A percentile compares a stretch with the other conserved stretches of the same genome.
Evolutionary conservation across 2,329 filamentous ascomycete species (phyloP).

Genomic region (Eutypella sp.): DNA sequence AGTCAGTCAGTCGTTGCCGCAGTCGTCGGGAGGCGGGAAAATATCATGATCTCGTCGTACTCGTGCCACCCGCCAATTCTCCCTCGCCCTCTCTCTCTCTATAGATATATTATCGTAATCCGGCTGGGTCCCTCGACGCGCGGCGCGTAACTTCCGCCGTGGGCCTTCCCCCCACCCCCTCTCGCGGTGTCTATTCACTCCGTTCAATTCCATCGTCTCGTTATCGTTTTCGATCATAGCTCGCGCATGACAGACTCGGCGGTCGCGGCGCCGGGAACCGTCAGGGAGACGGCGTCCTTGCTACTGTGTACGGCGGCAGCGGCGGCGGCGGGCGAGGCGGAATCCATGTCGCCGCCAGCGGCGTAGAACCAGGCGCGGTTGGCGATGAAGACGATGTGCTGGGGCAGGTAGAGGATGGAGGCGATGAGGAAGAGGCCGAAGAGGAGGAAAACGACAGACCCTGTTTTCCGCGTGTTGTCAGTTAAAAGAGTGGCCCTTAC

Average conservation of each 20-base stretch:
- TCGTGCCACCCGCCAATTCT: too few species aligned
- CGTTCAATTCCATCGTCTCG: constrained; percentile 2
- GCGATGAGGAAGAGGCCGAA: constrained; percentile 82
- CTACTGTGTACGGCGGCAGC: constrained; percentile 36
- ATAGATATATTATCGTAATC: too few species aligned
- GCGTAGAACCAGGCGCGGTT: constrained; percentile 93
- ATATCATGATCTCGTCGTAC: too few species aligned
- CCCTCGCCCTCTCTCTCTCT: too few species aligned
- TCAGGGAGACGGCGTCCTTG: constrained; percentile 37
- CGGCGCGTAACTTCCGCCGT: too few species aligned
- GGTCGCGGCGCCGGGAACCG: constrained; percentile 26
- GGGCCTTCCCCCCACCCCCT: constrained; percentile 9
- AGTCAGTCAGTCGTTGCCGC: too few species aligned
- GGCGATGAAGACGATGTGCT: constrained; percentile 78
- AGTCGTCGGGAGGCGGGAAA: too few species aligned
- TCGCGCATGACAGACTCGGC: constrained; percentile 30
- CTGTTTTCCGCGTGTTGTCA: too few species aligned
- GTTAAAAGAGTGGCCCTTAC: not conserved
- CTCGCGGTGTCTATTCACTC: not conserved
- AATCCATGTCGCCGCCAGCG: constrained; percentile 61
- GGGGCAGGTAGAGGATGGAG: constrained; percentile 85
- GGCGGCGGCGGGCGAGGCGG: constrained; percentile 25
- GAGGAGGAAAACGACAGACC: constrained; percentile 87
- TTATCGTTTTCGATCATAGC: constrained; percentile 23
- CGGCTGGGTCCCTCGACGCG: too few species aligned